These are phyloP conservation scores for Strobilomyces dryophilus DNA, from an alignment of 768 basidiomycete species.

Conservation along the genomic window DNA sequence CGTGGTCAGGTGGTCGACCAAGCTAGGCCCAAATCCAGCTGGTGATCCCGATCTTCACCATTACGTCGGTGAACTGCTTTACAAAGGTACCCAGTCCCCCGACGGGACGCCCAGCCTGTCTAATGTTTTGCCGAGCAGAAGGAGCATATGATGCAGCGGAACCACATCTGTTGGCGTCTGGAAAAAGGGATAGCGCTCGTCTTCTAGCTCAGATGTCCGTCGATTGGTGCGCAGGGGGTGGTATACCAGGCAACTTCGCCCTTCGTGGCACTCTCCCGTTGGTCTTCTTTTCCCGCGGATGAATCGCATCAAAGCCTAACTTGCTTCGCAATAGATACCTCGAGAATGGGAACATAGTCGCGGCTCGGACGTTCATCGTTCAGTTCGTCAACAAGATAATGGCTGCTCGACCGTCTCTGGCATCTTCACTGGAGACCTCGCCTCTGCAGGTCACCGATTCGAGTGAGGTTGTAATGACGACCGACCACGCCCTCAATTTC, in stretches of 20 bases:
- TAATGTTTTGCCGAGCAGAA: constrained; percentile 44
- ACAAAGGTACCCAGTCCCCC: constrained; percentile 57
- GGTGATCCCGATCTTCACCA: constrained; percentile 89
- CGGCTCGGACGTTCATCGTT: constrained; percentile 88
- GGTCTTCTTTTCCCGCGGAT: constrained; percentile 10
- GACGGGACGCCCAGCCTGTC: background rate
- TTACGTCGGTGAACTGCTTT: constrained; percentile 85
- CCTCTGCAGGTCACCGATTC: constrained; percentile 42
- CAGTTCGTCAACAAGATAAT: constrained; percentile 67
- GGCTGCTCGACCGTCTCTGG: constrained; percentile 38
- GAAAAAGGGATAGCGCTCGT: constrained; percentile 85
- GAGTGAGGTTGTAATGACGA: constrained; percentile 72
- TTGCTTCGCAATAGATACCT: constrained; percentile 50
- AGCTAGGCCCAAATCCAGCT: constrained; percentile 70
- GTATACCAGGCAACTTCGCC: constrained; percentile 68
- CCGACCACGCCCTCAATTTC: constrained; percentile 79
- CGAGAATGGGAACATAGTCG: constrained; percentile 85
- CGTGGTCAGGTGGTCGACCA: constrained; percentile 74
- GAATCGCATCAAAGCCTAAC: constrained; percentile 1
- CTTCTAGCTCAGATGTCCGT: constrained; percentile 82
- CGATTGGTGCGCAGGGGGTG: constrained; percentile 64
- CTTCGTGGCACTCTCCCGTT: constrained; percentile 84
- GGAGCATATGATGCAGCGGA: constrained; percentile 73
- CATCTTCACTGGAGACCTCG: constrained; percentile 37
- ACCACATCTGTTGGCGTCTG: constrained; percentile 76